Percentiles rank a stretch among this genome's conserved stretches.
These are phyloP conservation scores for Alternaria burnsii DNA, from an alignment of 2,329 filamentous ascomycete species.

Conservation along the genomic window DNA sequence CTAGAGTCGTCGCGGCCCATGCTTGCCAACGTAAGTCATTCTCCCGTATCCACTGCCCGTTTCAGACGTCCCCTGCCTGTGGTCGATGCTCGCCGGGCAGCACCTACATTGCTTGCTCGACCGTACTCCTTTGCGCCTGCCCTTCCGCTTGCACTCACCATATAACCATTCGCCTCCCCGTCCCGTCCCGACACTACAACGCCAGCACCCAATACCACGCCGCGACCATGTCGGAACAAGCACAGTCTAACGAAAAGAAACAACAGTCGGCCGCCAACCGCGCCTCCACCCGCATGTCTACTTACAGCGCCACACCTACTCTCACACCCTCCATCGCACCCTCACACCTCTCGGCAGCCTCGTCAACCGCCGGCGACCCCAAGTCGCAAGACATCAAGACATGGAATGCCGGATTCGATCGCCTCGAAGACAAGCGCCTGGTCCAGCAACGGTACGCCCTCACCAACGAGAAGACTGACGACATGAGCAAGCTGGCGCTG, in stretches of 20 bases:
- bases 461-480: constrained; percentile 80
- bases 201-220: constrained; percentile 12
- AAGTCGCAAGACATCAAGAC: constrained; percentile 73
- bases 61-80: constrained; percentile 38
- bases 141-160: constrained; percentile 8
- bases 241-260: constrained; percentile 37
- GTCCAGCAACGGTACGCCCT: constrained; percentile 82
- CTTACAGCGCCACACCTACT: constrained; percentile 61
- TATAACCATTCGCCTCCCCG: constrained; percentile 2
- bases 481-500: constrained; percentile 84
- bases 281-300: constrained; percentile 58
- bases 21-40: constrained; percentile 51
- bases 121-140: constrained; percentile 8
- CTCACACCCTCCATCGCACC: constrained; percentile 61
- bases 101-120: constrained; percentile 6
- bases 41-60: constrained; percentile 36
- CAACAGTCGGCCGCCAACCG: constrained; percentile 48
- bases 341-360: constrained; percentile 50
- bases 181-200: constrained; percentile 8
- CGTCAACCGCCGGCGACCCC: constrained; percentile 52
- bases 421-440: constrained; percentile 89
- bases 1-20: constrained; percentile 53
- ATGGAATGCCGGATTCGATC: constrained; percentile 81
- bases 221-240: constrained; percentile 31
- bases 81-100: constrained; percentile 26